phyloP scores from a whole-genome alignment of 179 eudicot genomes.

The Actinidia polygama region DNA sequence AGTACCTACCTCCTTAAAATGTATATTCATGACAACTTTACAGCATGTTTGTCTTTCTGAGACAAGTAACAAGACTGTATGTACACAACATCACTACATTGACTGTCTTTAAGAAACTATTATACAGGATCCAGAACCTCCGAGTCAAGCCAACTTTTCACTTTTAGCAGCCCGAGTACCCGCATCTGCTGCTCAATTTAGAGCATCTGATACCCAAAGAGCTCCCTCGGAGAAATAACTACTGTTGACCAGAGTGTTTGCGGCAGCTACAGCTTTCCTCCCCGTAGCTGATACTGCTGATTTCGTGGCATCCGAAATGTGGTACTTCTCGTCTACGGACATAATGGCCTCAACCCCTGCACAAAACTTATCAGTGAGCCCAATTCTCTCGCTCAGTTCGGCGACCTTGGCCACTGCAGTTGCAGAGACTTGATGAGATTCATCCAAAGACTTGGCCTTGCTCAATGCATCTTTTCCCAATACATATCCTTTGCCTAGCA shows the following conservation, averaged over 20 bases:
- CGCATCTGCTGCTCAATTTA: conserved; percentile 67
- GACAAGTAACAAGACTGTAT: too few species aligned
- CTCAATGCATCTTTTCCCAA: conserved; percentile 67
- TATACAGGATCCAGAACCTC: conserved; percentile 4
- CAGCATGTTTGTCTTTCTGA: too few species aligned
- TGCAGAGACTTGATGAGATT: conserved; percentile 73
- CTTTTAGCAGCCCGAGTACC: conserved; percentile 34
- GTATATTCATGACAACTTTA: too few species aligned
- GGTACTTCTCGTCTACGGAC: conserved; percentile 63
- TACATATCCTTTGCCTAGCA: conserved; percentile 74
- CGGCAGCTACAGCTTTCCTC: conserved; percentile 69
- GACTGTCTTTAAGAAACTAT: background rate
- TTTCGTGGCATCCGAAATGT: conserved; percentile 55
- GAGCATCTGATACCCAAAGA: conserved; percentile 80
- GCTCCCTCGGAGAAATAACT: conserved; percentile 81
- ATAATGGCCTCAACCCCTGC: conserved; percentile 71
- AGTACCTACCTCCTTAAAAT: too few species aligned
- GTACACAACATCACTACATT: background rate
- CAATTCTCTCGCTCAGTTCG: conserved; percentile 64
- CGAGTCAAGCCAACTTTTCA: background rate
- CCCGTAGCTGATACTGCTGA: conserved; percentile 69
- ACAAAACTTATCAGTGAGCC: conserved; percentile 67
- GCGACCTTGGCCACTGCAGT: conserved; percentile 76
- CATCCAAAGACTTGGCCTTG: conserved; percentile 80
- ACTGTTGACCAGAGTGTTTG: conserved; percentile 72